Conservation (phyloP, 2,329 filamentous ascomycete species). For the Colletotrichum euphorbiae region DNA sequence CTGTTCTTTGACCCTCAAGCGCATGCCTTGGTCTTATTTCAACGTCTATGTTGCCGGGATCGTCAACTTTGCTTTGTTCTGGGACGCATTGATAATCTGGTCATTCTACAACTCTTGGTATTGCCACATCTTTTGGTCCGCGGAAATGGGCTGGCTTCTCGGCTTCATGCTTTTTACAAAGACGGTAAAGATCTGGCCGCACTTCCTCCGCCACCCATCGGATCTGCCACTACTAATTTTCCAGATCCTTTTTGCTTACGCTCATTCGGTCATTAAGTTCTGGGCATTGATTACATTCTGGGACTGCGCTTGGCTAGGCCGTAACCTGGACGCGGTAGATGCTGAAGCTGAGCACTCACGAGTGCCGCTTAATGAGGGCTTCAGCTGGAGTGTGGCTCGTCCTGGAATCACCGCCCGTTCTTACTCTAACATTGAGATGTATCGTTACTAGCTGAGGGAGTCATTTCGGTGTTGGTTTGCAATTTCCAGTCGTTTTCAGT, state of each 20-base stretch:
- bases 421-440: background rate
- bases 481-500: background rate
- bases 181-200: slow-evolving; percentile 65
- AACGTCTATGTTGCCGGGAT: slow-evolving; percentile 66
- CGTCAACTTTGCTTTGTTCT: slow-evolving; percentile 66
- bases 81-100: slow-evolving; percentile 58
- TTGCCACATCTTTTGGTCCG: background rate
- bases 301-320: slow-evolving; percentile 56
- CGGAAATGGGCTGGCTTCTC: slow-evolving; percentile 36
- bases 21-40: slow-evolving; percentile 65
- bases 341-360: slow-evolving; percentile 7
- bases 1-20: background rate
- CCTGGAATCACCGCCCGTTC: background rate
- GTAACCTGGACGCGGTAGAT: slow-evolving; percentile 48
- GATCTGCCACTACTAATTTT: slow-evolving; percentile 63
- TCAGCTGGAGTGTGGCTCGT: background rate
- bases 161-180: slow-evolving; percentile 68
- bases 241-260: slow-evolving; percentile 67
- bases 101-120: slow-evolving; percentile 39
- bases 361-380: background rate
- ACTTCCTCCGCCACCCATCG: slow-evolving; percentile 62
- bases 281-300: slow-evolving; percentile 66
- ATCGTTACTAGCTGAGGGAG: background rate
- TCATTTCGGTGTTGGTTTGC: background rate
- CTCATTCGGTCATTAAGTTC: slow-evolving; percentile 68